Base-by-base conservation (phyloP, 2,329 filamentous ascomycete genomes). In the Stagonosporopsis vannaccii region DNA sequence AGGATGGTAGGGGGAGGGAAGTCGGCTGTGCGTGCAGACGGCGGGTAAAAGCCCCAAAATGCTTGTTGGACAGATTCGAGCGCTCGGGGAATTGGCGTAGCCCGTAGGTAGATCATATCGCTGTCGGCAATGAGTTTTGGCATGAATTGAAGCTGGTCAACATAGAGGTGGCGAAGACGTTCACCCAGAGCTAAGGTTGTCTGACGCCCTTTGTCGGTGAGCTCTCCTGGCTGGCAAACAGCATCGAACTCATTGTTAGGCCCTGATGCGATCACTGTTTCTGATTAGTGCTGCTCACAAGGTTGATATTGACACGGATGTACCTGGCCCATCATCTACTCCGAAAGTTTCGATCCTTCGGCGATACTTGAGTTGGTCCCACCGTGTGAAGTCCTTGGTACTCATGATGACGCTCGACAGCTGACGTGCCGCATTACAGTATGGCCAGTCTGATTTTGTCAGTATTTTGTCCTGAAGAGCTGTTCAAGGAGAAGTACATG, bases 281-380 rank as follows among this genome's bases (percentile, higher is more conserved):
- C 7, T 5, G 22, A 33, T 67, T 47, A 67, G 56, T 32, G 13
- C 13, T 13, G 13, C 7, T 32, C 44, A 9, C 30, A 20, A 36
- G 9, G 9, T 11, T 26, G 5, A 6, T 19, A 17, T 4, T 4
- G 11, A 32, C 19, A 15, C 7, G 25, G 8, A 15, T 41, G 15
- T 66, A 74, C 70, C 66, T 3, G 92, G 86, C n/a, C 69, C 68
- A 57, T 86, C 83, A 62, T 88, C 80, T 17, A 79, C 72, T 3
- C 88, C 90, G 73, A 97, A 95, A 0, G 90, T 90, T 77, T 99
- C 95, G 43, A 97, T 82, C 42, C 90, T 87, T 58, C 92, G 85
- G 65, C 87, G 80, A 78, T 85, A 89, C 65, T 83, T 80, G 57
- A 89, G 79, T 1, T 78, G 78, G 65, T 86, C 82, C 85, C 85